These are phyloP conservation scores for Entomortierella beljakovae DNA, from an alignment of 192 early-diverging fungal species.

Conservation along the genomic window DNA sequence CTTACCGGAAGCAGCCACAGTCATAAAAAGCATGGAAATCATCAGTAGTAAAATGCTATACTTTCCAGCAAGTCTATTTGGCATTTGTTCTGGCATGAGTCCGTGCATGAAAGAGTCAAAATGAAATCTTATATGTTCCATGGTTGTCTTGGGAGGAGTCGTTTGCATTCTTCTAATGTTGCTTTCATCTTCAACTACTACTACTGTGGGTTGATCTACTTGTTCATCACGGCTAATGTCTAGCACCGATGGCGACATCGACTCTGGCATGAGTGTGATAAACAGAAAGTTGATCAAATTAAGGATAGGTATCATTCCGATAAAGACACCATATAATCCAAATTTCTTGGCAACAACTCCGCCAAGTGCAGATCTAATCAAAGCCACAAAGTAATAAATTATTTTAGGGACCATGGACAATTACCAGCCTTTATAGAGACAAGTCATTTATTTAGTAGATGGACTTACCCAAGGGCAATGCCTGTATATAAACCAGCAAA, in stretches of 20 bases:
- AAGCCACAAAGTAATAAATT: neutral
- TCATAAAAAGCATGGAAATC: slow-evolving; percentile 7
- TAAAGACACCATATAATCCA: slow-evolving; percentile 18
- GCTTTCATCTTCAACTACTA: neutral
- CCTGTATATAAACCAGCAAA: slow-evolving; percentile 21
- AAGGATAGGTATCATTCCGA: slow-evolving; percentile 3
- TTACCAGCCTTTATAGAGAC: no score
- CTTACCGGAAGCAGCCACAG: slow-evolving; percentile 10
- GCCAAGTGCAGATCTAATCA: slow-evolving; percentile 17
- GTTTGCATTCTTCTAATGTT: neutral
- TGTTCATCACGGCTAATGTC: neutral
- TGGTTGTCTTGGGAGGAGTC: neutral
- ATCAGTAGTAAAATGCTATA: slow-evolving; percentile 19
- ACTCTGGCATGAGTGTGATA: slow-evolving; percentile 26
- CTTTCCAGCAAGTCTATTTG: slow-evolving; percentile 25
- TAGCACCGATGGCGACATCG: neutral
- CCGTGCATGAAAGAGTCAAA: neutral
- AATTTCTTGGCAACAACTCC: slow-evolving; percentile 13
- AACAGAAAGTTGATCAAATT: slow-evolving; percentile 4
- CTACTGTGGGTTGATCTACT: neutral
- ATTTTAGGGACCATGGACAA: no score
- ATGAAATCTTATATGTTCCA: neutral
- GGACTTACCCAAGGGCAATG: slow-evolving; percentile 34
- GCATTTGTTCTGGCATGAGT: slow-evolving; percentile 13
- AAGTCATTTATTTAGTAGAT: no score